phyloP scores from a whole-genome alignment of 1,139 yeast species.

The Geotrichum armillariae region DNA sequence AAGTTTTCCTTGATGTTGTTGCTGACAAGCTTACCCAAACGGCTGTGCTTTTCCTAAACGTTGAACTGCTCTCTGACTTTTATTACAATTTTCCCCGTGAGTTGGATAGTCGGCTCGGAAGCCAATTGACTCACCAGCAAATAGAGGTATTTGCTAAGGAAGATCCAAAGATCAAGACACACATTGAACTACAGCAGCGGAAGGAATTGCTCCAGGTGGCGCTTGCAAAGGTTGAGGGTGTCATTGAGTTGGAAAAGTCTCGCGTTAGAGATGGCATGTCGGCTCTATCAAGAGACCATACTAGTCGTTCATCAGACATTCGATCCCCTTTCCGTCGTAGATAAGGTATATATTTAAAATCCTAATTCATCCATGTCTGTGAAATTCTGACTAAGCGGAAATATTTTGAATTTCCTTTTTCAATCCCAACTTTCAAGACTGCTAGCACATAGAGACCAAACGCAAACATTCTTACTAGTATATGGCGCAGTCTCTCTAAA shows the following conservation, averaged over 20 bases:
- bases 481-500: not conserved
- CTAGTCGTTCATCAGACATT: not conserved
- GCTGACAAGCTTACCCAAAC: conserved; percentile 90
- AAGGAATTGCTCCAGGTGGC: conserved; percentile 87
- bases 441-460: not conserved
- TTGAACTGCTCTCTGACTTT: conserved; percentile 89
- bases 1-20: conserved; percentile 87
- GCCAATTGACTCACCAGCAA: conserved; percentile 66
- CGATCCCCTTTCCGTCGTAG: not conserved
- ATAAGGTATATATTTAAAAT: too few species aligned
- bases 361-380: too few species aligned
- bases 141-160: conserved; percentile 90
- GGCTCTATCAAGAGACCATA: not conserved
- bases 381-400: too few species aligned
- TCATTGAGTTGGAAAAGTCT: conserved; percentile 66
- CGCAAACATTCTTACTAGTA: not conserved
- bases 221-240: conserved; percentile 80
- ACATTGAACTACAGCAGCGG: conserved; percentile 89
- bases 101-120: conserved; percentile 72
- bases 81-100: conserved; percentile 96
- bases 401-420: too few species aligned
- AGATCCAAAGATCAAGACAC: conserved; percentile 86
- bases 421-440: too few species aligned
- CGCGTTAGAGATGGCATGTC: conserved; percentile 18
- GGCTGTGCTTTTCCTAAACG: conserved; percentile 88